These are phyloP conservation scores for Stropharia rugosoannulata DNA, from an alignment of 768 basidiomycete species.

Conservation along the genomic window DNA sequence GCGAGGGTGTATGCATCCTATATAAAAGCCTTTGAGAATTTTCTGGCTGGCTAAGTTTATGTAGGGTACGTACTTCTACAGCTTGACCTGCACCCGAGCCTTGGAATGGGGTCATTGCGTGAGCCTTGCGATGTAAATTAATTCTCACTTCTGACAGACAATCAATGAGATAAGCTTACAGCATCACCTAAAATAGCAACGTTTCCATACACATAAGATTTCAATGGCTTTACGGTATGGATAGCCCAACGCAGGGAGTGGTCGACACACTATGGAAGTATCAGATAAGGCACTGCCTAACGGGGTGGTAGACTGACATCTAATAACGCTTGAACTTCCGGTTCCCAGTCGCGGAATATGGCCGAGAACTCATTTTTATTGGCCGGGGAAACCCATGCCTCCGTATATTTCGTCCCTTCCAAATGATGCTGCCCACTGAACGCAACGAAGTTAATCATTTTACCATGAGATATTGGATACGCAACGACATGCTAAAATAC, in stretches of 20 bases:
- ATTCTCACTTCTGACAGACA: neutral
- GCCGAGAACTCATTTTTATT: slow-evolving; percentile 42
- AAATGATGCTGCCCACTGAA: slow-evolving; percentile 49
- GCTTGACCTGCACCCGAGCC: slow-evolving; percentile 61
- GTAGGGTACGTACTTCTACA: slow-evolving; percentile 39
- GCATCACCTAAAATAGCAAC: slow-evolving; percentile 52
- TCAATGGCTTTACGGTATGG: slow-evolving; percentile 52
- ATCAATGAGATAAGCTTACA: slow-evolving; percentile 27
- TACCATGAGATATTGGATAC: slow-evolving; percentile 61
- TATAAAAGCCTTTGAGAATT: slow-evolving; percentile 3
- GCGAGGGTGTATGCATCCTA: slow-evolving; percentile 53
- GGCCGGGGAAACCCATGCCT: slow-evolving; percentile 49
- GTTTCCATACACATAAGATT: slow-evolving; percentile 46
- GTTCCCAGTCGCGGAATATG: slow-evolving; percentile 54
- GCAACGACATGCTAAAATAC: slow-evolving; percentile 59
- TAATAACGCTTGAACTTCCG: slow-evolving; percentile 56
- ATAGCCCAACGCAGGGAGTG: slow-evolving; percentile 62
- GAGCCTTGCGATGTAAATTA: slow-evolving; percentile 33
- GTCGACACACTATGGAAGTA: slow-evolving; percentile 46
- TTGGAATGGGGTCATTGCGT: slow-evolving; percentile 54
- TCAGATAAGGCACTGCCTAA: neutral
- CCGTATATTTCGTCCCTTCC: slow-evolving; percentile 47
- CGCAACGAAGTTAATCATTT: slow-evolving; percentile 61
- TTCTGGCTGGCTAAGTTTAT: slow-evolving; percentile 18
- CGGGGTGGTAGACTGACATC: slow-evolving; percentile 37